Conservation (phyloP, 1,284 basidiomycete species). For the Leccinum ponderosum region DNA sequence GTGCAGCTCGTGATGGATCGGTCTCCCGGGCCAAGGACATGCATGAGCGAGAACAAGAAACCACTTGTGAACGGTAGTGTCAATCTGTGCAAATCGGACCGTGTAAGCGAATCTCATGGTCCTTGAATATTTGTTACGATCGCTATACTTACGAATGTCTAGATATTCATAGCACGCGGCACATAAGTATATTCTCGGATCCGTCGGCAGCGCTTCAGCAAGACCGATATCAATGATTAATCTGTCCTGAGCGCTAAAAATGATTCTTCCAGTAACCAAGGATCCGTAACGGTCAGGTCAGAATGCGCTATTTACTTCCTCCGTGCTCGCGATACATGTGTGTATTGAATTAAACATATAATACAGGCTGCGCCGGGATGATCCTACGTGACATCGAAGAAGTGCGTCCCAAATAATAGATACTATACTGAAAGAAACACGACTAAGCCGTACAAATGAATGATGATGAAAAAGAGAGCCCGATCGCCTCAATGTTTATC, state of each 20-base stretch:
- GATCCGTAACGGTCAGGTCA: neutral
- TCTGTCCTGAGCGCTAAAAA: neutral
- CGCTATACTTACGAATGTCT: neutral
- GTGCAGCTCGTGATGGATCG: neutral
- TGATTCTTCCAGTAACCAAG: neutral
- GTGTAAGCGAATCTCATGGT: neutral
- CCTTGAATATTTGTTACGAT: neutral
- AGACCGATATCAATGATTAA: neutral
- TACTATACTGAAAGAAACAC: constrained; percentile 9
- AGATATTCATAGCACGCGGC: neutral
- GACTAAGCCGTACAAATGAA: constrained; percentile 1
- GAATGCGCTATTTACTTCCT: neutral
- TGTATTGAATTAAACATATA: constrained; percentile 9
- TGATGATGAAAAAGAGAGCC: neutral
- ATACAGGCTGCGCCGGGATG: neutral
- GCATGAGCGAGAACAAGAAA: neutral
- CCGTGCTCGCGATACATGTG: neutral
- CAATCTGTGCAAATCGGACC: neutral
- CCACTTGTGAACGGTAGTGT: neutral
- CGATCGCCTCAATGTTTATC: constrained; percentile 14
- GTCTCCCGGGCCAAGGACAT: neutral
- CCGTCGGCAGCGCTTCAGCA: neutral
- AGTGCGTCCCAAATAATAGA: constrained; percentile 18
- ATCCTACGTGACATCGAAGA: constrained; percentile 2
- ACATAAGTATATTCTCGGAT: neutral